These are phyloP conservation scores for Backusella tarrabulga DNA, from an alignment of 192 early-diverging fungal genomes.

Conservation along the genomic window DNA sequence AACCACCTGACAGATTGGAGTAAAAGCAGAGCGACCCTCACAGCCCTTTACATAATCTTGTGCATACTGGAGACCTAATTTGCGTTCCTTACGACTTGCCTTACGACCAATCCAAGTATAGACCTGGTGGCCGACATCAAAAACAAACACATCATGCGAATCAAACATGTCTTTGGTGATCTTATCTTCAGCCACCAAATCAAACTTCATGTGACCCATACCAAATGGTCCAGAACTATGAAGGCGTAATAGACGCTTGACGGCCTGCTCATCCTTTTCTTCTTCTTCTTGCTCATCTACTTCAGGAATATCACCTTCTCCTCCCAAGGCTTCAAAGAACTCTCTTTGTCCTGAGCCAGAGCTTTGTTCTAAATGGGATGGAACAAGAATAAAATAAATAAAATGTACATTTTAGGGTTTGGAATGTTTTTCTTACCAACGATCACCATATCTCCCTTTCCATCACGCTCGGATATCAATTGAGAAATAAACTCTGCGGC, in stretches of 20 bases:
- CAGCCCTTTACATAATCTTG: slow-evolving; percentile 39
- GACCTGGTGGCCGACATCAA: slow-evolving; percentile 60
- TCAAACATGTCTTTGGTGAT: slow-evolving; percentile 48
- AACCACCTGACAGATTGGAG: slow-evolving; percentile 13
- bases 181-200: slow-evolving; percentile 49
- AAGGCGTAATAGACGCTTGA: slow-evolving; percentile 26
- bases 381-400: neutral
- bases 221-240: slow-evolving; percentile 18
- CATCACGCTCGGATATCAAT: slow-evolving; percentile 62
- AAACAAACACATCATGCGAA: slow-evolving; percentile 64
- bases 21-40: slow-evolving; percentile 5
- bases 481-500: slow-evolving; percentile 63
- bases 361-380: slow-evolving; percentile 47
- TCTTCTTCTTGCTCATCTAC: slow-evolving; percentile 23
- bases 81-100: slow-evolving; percentile 52
- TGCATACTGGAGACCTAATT: slow-evolving; percentile 57
- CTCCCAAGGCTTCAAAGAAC: slow-evolving; percentile 69
- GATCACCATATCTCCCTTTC: slow-evolving; percentile 53
- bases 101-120: slow-evolving; percentile 60
- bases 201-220: slow-evolving; percentile 44
- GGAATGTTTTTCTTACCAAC: slow-evolving; percentile 52
- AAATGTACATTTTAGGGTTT: neutral
- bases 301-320: slow-evolving; percentile 54
- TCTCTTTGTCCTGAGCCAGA: slow-evolving; percentile 46
- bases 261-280: slow-evolving; percentile 1